These are phyloP conservation scores for Scedosporium apiospermum DNA, from an alignment of 2,329 filamentous ascomycete genomes.

Conservation along the genomic window DNA sequence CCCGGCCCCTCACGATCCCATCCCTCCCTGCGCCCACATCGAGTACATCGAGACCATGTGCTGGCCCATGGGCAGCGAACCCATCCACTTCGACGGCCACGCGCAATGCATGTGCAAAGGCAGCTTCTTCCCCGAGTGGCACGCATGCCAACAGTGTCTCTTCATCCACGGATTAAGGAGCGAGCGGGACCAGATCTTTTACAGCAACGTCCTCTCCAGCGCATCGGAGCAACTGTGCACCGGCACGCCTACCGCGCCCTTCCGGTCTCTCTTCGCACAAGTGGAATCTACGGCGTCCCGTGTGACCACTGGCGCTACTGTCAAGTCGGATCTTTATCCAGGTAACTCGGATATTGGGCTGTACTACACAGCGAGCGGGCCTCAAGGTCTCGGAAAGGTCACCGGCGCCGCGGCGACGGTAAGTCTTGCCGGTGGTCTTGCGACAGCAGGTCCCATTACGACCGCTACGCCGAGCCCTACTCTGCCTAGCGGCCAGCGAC, in stretches of 20 bases:
- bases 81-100: constrained; percentile 17
- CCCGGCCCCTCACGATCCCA: constrained; percentile 1
- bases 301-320: constrained; percentile 22
- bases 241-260: constrained; percentile 25
- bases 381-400: constrained; percentile 29
- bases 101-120: constrained; percentile 32
- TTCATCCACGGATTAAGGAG: constrained; percentile 28
- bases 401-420: constrained; percentile 29
- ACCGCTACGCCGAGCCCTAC: not conserved
- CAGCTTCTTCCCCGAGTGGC: constrained; percentile 32
- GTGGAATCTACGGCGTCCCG: constrained; percentile 16
- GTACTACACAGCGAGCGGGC: constrained; percentile 29
- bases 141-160: constrained; percentile 30
- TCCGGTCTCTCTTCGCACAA: constrained; percentile 23
- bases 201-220: constrained; percentile 21
- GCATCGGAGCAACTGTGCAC: constrained; percentile 26
- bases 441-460: constrained; percentile 3
- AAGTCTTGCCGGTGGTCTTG: constrained; percentile 11
- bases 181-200: constrained; percentile 23
- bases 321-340: constrained; percentile 21
- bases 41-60: constrained; percentile 20
- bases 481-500: not conserved
- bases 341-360: constrained; percentile 29
- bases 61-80: constrained; percentile 17
- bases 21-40: constrained; percentile 21